Base-by-base conservation (phyloP, 176 grass and related monocot genomes). In the Triticum timopheevii region DNA sequence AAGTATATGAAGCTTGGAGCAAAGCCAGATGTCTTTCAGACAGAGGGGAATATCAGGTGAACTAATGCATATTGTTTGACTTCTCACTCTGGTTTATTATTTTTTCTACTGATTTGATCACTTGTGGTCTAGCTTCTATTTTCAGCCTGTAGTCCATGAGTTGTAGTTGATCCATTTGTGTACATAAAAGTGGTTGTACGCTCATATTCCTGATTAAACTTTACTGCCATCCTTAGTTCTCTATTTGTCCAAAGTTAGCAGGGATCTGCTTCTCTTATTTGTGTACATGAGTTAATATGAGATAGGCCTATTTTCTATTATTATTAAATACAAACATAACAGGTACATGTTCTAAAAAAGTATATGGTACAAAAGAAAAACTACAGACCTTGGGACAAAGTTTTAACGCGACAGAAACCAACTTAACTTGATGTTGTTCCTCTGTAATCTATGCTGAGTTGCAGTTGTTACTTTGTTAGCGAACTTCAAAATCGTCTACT, bases 1-100 rank as follows among this genome's bases (percentile, higher is more conserved):
- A 99, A 99, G 92, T 96, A 99, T 65, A 99, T 99, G 97, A 99
- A 99, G 80, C 94, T 99, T 87, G 97, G 97, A 86, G 96, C 97
- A n/a, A 99, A 99, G 85, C 89, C 97, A 6, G 94, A 99, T 84
- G 92, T 81, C 54, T 99, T 99, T 81, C 97, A 94, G 86, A 90
- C 92, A 54, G 94, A 99, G 25, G 94, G 87, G 58, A 94, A 82
- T 61, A 93, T 86, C 80, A 99, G 94, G 97, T 99, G 80, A 91
- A 80, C 33, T 73, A 65, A 61, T 70, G 16, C 42, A 54, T 44
- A 50, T 70, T 63, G 3, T 42, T 54, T 85, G 17, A 76, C 9
- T 80, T 83, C 20, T 78, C 20, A 71, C 31, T 38, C 20, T 78
- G 11, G 38, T 39, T 38, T 73, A 13, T 6, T 65, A 78, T 11